Base-by-base conservation (phyloP, 1,139 yeast species). In the Yamadazyma dendronema region DNA sequence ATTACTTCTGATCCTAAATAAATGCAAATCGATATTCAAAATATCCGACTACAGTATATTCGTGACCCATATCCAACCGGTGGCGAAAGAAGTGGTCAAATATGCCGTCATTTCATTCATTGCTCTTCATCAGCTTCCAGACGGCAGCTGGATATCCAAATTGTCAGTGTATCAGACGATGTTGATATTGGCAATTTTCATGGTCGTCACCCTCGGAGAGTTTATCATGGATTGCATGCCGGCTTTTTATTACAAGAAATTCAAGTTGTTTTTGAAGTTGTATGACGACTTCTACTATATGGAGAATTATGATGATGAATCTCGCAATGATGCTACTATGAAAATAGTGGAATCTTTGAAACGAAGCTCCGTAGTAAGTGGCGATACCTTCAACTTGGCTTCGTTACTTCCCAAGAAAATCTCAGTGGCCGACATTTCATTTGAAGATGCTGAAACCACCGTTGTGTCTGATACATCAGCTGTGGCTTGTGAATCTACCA, bases 341-440 rank as follows among this genome's bases (percentile, higher is more conserved):
- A 38, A 34, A 17, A 35, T 48, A 0, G 37, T 29, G 2, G 43
- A 47, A 21, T 34, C 41, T 4, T 36, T 47, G 22, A 32, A 26
- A 8, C 28, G 38, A 12, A 19, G 30, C 2, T 35, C 37, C 1
- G 30, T 41, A 10, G 22, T 24, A 7, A 31, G 30, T 14, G 11
- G 6, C 6, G 31, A 33, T 14, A 43, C 37, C 15, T 41, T 38
- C 9, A 46, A 50, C 11, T 40, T 48, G 23, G 52, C 49, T 11
- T 51, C 40, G 3, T 30, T 41, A 3, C 37, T 48, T 13, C 52
- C 52, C 8, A 39, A 44, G 30, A 34, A 40, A 17, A 46, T 47
- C 14, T 31, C 41, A 3, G 34, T 40, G n/a, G 31, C 40, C 7
- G 35, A 37, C 14, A 33, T 38, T 3, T 22, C 27, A 4, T 29